A percentile compares a stretch with the other conserved stretches of the same genome.
Evolutionary conservation across 345 rosid genomes (phyloP).

Genomic region (Carallia brachiata): DNA sequence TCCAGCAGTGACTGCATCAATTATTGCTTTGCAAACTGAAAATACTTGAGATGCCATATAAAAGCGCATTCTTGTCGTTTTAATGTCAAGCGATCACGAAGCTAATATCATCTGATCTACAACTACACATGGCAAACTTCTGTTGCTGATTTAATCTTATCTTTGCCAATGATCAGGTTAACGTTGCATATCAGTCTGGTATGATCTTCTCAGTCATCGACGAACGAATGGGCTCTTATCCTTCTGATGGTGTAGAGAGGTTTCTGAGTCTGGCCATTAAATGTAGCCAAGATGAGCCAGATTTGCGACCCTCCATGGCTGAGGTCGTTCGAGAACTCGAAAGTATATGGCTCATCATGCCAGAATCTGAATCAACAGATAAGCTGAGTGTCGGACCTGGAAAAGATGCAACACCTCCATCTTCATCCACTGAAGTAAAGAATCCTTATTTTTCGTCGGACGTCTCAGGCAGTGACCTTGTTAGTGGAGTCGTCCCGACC

Average conservation of each 20-base stretch:
- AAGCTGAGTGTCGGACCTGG: constrained; percentile 6
- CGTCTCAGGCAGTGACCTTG: constrained; percentile 86
- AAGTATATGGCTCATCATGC: constrained; percentile 57
- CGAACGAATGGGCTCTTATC: constrained; percentile 90
- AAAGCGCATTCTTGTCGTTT: too few species aligned
- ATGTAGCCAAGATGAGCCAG: constrained; percentile 74
- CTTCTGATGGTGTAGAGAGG: constrained; percentile 75
- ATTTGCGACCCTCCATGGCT: constrained; percentile 82
- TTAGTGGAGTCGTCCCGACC: constrained; percentile 70
- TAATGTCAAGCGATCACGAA: too few species aligned
- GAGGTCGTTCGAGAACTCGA: constrained; percentile 89
- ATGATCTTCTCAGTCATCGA: constrained; percentile 73
- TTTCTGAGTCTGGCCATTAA: constrained; percentile 66
- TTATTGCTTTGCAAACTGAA: too few species aligned
- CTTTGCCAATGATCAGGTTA: constrained; percentile 43
- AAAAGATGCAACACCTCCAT: constrained; percentile 27
- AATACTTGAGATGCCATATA: too few species aligned
- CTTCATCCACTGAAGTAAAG: constrained; percentile 45
- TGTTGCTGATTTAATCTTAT: too few species aligned
- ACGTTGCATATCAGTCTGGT: constrained; percentile 64
- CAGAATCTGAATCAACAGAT: constrained; percentile 37
- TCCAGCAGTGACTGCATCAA: too few species aligned
- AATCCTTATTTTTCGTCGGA: constrained; percentile 61
- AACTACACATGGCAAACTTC: too few species aligned
- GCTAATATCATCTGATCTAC: too few species aligned